Evolutionary conservation across 179 eudicot species (phyloP), one percentile per base, ranked within the genome.

Genomic region (Silene coronaria): DNA sequence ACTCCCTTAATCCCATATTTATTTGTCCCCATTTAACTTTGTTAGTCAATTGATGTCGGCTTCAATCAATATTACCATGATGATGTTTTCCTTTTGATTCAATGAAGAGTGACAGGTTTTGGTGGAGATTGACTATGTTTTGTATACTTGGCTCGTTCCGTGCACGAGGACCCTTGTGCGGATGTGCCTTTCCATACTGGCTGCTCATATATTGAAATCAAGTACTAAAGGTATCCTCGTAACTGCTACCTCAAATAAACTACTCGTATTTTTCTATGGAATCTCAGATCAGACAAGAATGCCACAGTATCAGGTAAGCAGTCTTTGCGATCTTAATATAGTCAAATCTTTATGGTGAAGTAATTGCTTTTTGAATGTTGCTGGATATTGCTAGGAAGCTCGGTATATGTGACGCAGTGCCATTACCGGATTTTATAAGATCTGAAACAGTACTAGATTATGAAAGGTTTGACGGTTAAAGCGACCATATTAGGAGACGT

Each of bases 251-350:
- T 51, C 19, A 17, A 51, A 51, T 13, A 51, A 51, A 13, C 57
- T 13, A 12, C 57, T 13, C 17, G 19, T 17, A 51, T 12, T 51
- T 16, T 51, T 38, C 45, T 9, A 38, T 38, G 45, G 12, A 38
- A 38, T 38, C 45, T 38, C 45, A 38, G 45, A 38, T 38, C 57
- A 51, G n/a, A 51, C n/a, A 17, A 51, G 19, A 51, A 2, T 60
- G 27, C 66, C 66, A 26, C 66, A 61, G 66, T 23, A 61, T 26
- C 66, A 61, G 66, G 66, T 61, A 61, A 24, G 17, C 32, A 61
- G 30, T 61, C 32, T 13, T 1, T 61, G 32, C 17, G 0, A 61
- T 24, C 66, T 8, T 24, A 24, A 61, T 6, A 24, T 3, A 23
- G 28, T 22, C 5, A 24, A 22, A 24, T 61, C 10, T 24, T 24